Conservation (phyloP, 2,329 filamentous ascomycete species). For the Diplocarpon mali region DNA sequence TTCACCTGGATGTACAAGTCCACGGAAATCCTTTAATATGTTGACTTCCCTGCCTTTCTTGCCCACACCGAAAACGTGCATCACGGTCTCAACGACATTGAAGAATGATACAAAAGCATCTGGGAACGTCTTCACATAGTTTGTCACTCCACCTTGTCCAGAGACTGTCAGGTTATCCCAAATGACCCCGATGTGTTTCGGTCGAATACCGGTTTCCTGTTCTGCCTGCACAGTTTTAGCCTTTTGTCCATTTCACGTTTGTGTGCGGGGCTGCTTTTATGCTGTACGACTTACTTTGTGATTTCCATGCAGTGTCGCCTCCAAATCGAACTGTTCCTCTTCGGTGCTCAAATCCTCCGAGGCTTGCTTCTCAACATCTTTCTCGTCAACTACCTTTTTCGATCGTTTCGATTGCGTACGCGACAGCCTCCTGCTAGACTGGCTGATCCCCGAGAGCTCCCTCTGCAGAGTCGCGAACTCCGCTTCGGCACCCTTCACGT, state of each 20-base stretch:
- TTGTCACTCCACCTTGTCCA: constrained; percentile 63
- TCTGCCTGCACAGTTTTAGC: constrained; percentile 37
- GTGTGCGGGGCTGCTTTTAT: too few species aligned
- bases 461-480: constrained; percentile 60
- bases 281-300: constrained; percentile 31
- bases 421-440: constrained; percentile 40
- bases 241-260: too few species aligned
- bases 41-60: constrained; percentile 61
- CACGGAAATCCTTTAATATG: constrained; percentile 61
- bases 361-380: constrained; percentile 49
- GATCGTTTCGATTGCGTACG: constrained; percentile 30
- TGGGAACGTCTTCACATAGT: constrained; percentile 62
- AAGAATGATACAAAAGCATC: constrained; percentile 62
- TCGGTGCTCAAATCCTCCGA: constrained; percentile 31
- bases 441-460: constrained; percentile 47
- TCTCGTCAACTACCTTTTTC: constrained; percentile 23
- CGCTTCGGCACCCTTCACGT: constrained; percentile 52
- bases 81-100: constrained; percentile 57
- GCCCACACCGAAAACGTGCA: constrained; percentile 51
- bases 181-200: constrained; percentile 69
- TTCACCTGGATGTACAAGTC: constrained; percentile 67
- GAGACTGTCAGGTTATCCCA: constrained; percentile 71
- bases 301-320: constrained; percentile 60
- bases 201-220: constrained; percentile 64
- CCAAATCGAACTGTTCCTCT: constrained; percentile 59